Percentiles rank a stretch among this genome's conserved stretches.
Conservation (phyloP, 73 alveolate species). For the Symbiodinium pilosum region DNA sequence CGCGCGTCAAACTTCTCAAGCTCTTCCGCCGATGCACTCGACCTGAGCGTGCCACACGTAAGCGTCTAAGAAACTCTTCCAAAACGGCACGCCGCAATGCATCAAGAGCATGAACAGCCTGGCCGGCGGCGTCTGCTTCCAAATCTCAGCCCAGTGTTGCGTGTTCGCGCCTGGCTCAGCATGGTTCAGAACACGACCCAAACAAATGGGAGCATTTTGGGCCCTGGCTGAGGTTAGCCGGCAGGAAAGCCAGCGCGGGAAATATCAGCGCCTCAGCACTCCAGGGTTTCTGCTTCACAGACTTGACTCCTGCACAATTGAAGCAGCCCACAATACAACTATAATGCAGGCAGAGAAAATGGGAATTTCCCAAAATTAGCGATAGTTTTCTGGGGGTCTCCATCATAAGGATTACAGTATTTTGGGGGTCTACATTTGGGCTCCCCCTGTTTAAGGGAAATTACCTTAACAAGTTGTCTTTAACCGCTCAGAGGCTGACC, state of each 20-base stretch:
- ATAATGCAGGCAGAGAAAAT: too few species aligned
- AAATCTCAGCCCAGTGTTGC: conserved; percentile 55
- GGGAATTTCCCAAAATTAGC: neutral
- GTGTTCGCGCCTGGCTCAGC: conserved; percentile 32
- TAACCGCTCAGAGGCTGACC: neutral
- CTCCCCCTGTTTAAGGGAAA: neutral
- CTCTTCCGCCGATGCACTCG: conserved; percentile 51
- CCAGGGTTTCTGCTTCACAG: too few species aligned
- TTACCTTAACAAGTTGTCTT: too few species aligned
- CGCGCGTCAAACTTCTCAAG: conserved; percentile 65
- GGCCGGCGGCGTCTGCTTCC: conserved; percentile 12
- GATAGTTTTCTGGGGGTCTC: neutral
- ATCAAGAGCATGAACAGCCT: neutral
- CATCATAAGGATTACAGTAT: too few species aligned
- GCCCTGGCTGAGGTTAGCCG: conserved; percentile 19
- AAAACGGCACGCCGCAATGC: too few species aligned
- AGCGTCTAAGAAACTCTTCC: neutral
- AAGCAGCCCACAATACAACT: too few species aligned
- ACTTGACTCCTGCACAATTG: too few species aligned
- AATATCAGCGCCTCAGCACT: conserved; percentile 26
- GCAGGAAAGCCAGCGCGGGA: conserved; percentile 32
- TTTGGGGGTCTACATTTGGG: neutral
- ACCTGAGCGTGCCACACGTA: neutral
- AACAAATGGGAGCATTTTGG: neutral
- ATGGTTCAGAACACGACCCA: too few species aligned